Base-by-base conservation (phyloP, 352 stramenopile species). In the Pythium pyrilobum region DNA sequence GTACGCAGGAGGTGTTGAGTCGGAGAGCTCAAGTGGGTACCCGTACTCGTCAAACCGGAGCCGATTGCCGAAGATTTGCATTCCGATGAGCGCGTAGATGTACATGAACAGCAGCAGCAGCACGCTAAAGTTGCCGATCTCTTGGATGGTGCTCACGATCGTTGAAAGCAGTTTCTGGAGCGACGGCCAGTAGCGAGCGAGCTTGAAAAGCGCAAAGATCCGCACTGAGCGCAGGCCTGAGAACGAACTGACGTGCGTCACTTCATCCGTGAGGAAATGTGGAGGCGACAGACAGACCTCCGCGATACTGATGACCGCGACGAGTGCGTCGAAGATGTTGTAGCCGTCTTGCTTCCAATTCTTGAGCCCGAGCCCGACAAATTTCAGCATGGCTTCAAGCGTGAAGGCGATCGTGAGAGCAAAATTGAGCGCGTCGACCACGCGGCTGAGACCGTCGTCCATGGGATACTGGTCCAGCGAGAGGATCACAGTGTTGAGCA, bases 111-210 rank as follows among this genome's bases (percentile, higher is more conserved):
- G 54, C 13, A 95, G 37, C 18, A 98, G 74, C 4, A 98, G 67
- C 18, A 98, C 67, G 12, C 77, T 81, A 54, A 98, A 98, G 63
- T 97, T 97, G 34, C 69, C 72, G 18, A 98, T 74, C 66, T 98
- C 94, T 25, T 84, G 66, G 36, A 97, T 65, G 16, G 92, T 96
- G 38, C 77, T 87, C 37, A 81, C 55, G 49, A 98, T 96, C 12
- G 87, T 97, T n/a, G 67, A 53, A 8, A 98, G 62, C 31, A 98
- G 52, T n/a, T 88, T 88, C 25, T 96, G 84, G 28, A 98, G 70
- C 1, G 85, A 96, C 29, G 89, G 85, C 92, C 92, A 98, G 8
- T 74, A 89, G 49, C 62, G 74, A 7, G 87, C 87, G 27, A 98
- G 83, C 59, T 97, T 97, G 49, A 98, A 95, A 9, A 97, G 51